phyloP scores from a whole-genome alignment of 2,329 filamentous ascomycete species.

The Cercospora sojina region DNA sequence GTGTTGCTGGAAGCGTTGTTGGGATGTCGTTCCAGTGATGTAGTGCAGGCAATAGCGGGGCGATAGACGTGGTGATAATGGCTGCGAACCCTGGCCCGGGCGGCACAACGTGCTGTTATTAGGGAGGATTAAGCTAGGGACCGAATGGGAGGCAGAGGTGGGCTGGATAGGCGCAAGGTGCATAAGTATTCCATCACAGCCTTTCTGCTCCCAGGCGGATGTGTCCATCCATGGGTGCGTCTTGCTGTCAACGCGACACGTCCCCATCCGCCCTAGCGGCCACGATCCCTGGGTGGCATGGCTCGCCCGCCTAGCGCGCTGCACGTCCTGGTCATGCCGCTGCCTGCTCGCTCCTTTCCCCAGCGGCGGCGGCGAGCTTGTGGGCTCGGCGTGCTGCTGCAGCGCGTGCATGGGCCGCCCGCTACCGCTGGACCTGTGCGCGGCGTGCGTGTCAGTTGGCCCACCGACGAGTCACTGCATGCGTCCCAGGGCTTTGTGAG shows the following conservation, averaged over 20 bases:
- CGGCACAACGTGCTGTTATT: constrained; percentile 22
- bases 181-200: constrained; percentile 21
- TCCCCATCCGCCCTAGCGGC: constrained; percentile 28
- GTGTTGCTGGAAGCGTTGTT: neutral
- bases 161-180: constrained; percentile 20
- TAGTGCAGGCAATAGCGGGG: constrained; percentile 29
- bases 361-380: constrained; percentile 11
- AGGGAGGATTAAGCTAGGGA: constrained; percentile 21
- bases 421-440: constrained; percentile 8
- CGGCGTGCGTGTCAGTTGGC: constrained; percentile 25
- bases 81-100: constrained; percentile 22
- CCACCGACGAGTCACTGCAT: constrained; percentile 15
- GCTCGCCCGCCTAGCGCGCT: constrained; percentile 26
- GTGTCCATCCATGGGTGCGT: constrained; percentile 14
- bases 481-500: constrained; percentile 10
- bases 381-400: neutral
- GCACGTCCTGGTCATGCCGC: constrained; percentile 26
- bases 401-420: constrained; percentile 13
- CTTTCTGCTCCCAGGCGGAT: constrained; percentile 19
- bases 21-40: constrained; percentile 22
- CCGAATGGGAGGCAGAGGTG: constrained; percentile 7
- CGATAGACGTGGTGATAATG: constrained; percentile 28
- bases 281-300: constrained; percentile 26
- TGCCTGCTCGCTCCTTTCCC: constrained; percentile 15
- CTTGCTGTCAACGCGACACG: constrained; percentile 30